Percentiles rank a stretch among this genome's conserved stretches.
These are phyloP conservation scores for Diaporthe ampelina DNA, from an alignment of 2,329 filamentous ascomycete genomes.

Conservation along the genomic window DNA sequence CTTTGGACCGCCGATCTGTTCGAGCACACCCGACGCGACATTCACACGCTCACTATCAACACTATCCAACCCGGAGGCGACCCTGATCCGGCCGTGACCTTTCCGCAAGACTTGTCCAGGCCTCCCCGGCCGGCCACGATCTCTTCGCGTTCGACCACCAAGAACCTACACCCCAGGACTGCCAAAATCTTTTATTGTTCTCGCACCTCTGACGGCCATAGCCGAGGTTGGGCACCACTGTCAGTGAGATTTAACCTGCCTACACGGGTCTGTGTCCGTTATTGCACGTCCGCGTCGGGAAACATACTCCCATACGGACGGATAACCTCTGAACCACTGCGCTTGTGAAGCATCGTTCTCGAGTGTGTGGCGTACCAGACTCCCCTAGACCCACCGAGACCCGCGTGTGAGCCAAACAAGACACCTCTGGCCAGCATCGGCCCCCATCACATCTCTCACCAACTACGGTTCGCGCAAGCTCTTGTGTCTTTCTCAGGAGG, in stretches of 20 bases:
- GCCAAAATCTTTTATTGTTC: neutral
- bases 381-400: neutral
- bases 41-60: neutral
- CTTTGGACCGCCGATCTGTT: conserved; percentile 11
- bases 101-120: neutral
- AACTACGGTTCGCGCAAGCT: neutral
- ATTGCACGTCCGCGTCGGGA: neutral
- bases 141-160: neutral
- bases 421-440: neutral
- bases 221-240: no score
- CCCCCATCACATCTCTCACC: neutral
- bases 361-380: neutral
- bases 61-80: neutral
- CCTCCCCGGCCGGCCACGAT: neutral
- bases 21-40: conserved; percentile 9
- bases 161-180: neutral
- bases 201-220: neutral
- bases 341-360: neutral
- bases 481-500: neutral
- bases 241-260: neutral
- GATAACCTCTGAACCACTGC: neutral
- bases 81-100: neutral
- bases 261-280: neutral
- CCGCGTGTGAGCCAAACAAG: neutral
- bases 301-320: neutral